phyloP scores from a whole-genome alignment of 352 stramenopile genomes.

The Pythium volutum region DNA sequence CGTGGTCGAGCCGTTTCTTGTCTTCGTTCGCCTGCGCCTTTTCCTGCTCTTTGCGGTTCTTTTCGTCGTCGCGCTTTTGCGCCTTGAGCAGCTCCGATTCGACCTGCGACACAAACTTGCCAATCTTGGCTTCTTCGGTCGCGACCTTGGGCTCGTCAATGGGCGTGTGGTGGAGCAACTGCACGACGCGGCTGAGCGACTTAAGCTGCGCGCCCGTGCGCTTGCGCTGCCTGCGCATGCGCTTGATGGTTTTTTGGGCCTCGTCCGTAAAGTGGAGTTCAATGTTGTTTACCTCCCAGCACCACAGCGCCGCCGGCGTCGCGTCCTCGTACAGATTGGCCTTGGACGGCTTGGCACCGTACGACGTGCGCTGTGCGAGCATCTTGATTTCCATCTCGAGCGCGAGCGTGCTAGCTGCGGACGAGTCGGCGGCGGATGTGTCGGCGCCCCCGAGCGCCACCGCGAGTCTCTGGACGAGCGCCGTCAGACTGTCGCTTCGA shows the following conservation, averaged over 20 bases:
- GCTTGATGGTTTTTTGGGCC: constrained; percentile 71
- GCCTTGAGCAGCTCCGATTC: constrained; percentile 64
- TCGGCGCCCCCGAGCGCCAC: not conserved
- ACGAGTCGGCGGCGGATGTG: not conserved
- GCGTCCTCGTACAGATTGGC: constrained; percentile 84
- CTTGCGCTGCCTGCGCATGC: constrained; percentile 77
- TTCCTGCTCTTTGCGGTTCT: constrained; percentile 58
- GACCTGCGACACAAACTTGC: constrained; percentile 64
- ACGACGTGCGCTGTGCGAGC: constrained; percentile 70
- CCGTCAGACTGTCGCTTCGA: constrained; percentile 24
- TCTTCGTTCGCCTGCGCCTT: constrained; percentile 47
- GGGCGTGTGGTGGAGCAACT: constrained; percentile 60
- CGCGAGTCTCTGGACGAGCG: constrained; percentile 18
- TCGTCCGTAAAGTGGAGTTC: constrained; percentile 72
- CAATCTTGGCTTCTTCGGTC: constrained; percentile 76
- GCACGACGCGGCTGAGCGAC: constrained; percentile 56
- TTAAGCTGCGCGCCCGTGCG: constrained; percentile 71
- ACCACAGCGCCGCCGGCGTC: constrained; percentile 67
- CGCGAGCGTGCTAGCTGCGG: constrained; percentile 26
- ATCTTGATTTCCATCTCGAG: constrained; percentile 89
- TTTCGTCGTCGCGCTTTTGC: constrained; percentile 26
- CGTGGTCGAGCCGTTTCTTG: constrained; percentile 52
- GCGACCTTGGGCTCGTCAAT: constrained; percentile 81
- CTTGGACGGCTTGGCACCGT: constrained; percentile 62
- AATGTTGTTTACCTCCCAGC: constrained; percentile 78